These are phyloP conservation scores for Aspergillaceae sp. DNA, from an alignment of 2,329 filamentous ascomycete species.

Conservation along the genomic window DNA sequence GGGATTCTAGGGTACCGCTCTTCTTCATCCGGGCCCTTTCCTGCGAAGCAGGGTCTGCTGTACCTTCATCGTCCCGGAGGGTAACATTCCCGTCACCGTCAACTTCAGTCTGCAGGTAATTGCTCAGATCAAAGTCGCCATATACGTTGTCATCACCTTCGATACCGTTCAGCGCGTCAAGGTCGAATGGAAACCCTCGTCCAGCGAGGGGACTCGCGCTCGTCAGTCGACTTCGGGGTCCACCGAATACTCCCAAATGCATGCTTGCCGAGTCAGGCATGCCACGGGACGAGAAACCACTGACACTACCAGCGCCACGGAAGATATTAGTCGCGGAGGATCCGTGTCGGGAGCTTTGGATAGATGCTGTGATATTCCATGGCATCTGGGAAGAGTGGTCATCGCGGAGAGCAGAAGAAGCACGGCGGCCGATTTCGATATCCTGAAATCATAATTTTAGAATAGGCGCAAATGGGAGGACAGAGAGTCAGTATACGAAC, in stretches of 20 bases:
- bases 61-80: neutral
- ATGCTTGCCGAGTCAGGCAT: conserved; percentile 12
- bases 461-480: neutral
- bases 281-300: conserved; percentile 24
- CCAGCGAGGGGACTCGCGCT: conserved; percentile 55
- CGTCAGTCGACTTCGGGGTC: conserved; percentile 44
- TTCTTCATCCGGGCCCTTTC: no score
- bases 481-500: conserved; percentile 11
- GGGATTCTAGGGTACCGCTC: neutral
- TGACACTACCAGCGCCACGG: conserved; percentile 27
- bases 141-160: conserved; percentile 16
- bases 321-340: conserved; percentile 21
- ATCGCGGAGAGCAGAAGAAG: conserved; percentile 57
- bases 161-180: conserved; percentile 17
- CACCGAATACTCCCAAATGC: conserved; percentile 21
- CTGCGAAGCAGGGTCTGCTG: no score
- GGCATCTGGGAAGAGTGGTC: conserved; percentile 58
- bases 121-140: conserved; percentile 21
- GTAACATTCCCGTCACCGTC: conserved; percentile 14
- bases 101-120: conserved; percentile 27
- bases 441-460: conserved; percentile 23
- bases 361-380: conserved; percentile 55
- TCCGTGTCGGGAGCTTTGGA: conserved; percentile 44
- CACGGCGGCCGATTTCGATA: conserved; percentile 63
- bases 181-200: conserved; percentile 32